A percentile compares a stretch with the other conserved stretches of the same genome.
Evolutionary conservation across 345 rosid species (phyloP).

Genomic region (Populus pruinosa): DNA sequence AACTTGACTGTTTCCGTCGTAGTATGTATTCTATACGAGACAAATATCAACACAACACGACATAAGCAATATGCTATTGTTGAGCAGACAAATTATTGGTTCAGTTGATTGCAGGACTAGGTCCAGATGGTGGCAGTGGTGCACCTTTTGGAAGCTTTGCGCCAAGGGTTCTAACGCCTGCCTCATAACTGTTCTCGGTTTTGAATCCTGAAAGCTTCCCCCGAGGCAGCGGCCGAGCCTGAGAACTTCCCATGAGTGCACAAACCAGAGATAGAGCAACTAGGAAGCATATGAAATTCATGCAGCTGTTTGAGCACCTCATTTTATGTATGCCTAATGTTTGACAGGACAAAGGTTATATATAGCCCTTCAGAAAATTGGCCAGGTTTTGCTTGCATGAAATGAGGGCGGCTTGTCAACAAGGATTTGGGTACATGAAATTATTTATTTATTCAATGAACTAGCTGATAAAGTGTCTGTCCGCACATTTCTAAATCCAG

Average conservation of each 20-base stretch:
- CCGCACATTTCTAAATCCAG: too few relatives aligned
- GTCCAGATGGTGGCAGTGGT: slow-evolving; percentile 46
- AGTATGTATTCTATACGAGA: too few relatives aligned
- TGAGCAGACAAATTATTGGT: background rate
- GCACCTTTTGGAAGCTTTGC: slow-evolving; percentile 41
- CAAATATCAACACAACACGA: too few relatives aligned
- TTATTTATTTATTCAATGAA: too few relatives aligned
- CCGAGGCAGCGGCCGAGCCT: slow-evolving; percentile 21
- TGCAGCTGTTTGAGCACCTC: slow-evolving; percentile 9
- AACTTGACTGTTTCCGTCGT: too few relatives aligned
- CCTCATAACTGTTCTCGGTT: background rate
- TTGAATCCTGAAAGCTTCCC: background rate
- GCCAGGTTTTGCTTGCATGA: too few relatives aligned
- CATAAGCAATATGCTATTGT: too few relatives aligned
- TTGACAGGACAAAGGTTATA: too few relatives aligned
- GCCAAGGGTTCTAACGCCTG: slow-evolving; percentile 10
- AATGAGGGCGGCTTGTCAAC: too few relatives aligned
- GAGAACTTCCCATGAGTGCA: slow-evolving; percentile 13
- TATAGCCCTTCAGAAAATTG: too few relatives aligned
- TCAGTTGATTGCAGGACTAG: slow-evolving; percentile 38
- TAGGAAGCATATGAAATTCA: slow-evolving; percentile 10
- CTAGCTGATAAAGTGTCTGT: too few relatives aligned
- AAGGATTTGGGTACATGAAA: too few relatives aligned
- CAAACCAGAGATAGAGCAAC: slow-evolving; percentile 10
- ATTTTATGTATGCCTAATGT: background rate